Conservation (phyloP, 768 basidiomycete genomes). For the Cystobasidium ongulense region DNA sequence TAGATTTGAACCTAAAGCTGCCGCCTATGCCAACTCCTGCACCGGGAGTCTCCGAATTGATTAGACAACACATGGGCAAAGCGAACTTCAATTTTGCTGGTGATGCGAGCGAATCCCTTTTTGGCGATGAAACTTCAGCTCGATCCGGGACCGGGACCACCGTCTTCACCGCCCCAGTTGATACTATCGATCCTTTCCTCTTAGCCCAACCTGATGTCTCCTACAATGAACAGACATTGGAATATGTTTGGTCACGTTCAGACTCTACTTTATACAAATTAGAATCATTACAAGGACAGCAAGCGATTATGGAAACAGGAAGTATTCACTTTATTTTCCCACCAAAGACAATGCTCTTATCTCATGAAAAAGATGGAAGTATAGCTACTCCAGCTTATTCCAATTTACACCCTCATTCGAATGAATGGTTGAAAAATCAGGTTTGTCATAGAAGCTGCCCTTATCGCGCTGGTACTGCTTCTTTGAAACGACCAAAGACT, state of each 20-base stretch:
- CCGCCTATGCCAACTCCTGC: not conserved
- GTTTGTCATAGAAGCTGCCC: conserved; percentile 21
- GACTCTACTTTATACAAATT: conserved; percentile 8
- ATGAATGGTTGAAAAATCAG: conserved; percentile 28
- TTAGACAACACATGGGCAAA: not conserved
- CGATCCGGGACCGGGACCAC: not conserved
- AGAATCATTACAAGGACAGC: not conserved
- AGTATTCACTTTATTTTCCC: conserved; percentile 12
- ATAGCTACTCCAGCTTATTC: conserved; percentile 19
- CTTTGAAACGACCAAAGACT: conserved; percentile 27
- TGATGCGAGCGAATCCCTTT: too few species aligned
- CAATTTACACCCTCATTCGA: conserved; percentile 3
- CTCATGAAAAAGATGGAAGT: conserved; percentile 18
- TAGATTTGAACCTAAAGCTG: not conserved
- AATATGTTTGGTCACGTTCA: conserved; percentile 13
- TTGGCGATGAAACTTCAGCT: not conserved
- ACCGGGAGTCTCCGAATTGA: not conserved
- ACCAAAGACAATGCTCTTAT: conserved; percentile 19
- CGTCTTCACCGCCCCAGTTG: not conserved
- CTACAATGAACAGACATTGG: not conserved
- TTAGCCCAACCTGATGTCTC: not conserved
- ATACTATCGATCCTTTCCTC: conserved; percentile 21
- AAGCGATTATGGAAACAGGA: not conserved
- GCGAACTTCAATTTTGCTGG: not conserved
- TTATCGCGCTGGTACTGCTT: conserved; percentile 24